Evolutionary conservation across 371 early-diverging fungal species (phyloP).

Genomic region (Zychaea mexicana): DNA sequence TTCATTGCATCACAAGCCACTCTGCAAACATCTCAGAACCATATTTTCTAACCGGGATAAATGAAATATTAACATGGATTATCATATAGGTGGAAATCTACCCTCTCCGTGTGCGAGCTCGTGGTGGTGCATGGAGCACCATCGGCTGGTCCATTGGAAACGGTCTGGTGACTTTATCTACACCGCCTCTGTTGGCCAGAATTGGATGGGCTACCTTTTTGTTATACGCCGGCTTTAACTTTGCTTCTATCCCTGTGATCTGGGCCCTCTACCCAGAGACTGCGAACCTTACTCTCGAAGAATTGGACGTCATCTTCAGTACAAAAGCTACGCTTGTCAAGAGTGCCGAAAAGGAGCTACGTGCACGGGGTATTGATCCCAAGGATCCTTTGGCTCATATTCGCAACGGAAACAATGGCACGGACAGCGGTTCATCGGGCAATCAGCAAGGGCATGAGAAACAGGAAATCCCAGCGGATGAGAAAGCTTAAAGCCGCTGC

Average conservation of each 20-base stretch:
- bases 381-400: constrained; percentile 8
- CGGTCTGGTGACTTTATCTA: constrained; percentile 41
- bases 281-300: constrained; percentile 35
- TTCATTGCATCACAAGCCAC: no score
- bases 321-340: constrained; percentile 34
- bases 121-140: constrained; percentile 44
- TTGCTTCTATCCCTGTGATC: constrained; percentile 34
- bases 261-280: constrained; percentile 39
- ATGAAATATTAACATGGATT: neutral
- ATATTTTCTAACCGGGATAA: no score
- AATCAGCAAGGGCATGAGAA: neutral
- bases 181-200: constrained; percentile 33
- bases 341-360: constrained; percentile 37
- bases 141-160: constrained; percentile 46
- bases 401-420: neutral
- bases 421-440: neutral
- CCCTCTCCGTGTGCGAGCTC: constrained; percentile 37
- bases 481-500: neutral
- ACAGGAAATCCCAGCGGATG: neutral
- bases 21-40: no score
- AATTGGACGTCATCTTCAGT: constrained; percentile 41
- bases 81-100: constrained; percentile 27
- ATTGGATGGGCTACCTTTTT: constrained; percentile 43
- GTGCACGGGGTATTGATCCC: constrained; percentile 7
- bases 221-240: constrained; percentile 37